A percentile compares a stretch with the other conserved stretches of the same genome.
phyloP scores from a whole-genome alignment of 768 basidiomycete species.

The Amanita molliuscula region DNA sequence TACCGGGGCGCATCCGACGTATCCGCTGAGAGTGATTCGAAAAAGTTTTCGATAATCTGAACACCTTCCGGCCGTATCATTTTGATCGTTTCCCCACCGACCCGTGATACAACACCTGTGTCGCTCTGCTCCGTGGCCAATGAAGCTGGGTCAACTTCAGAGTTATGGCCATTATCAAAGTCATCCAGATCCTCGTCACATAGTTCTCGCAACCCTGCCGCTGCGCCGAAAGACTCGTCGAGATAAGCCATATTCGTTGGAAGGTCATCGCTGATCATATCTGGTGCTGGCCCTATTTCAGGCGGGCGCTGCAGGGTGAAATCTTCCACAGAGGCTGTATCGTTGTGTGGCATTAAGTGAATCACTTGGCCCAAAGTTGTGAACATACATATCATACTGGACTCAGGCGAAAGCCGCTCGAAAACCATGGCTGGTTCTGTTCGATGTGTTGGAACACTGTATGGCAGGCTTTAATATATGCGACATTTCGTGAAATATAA shows the following conservation, averaged over 20 bases:
- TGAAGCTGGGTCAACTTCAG: conserved; percentile 14
- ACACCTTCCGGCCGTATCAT: conserved; percentile 58
- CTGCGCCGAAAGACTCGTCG: conserved; percentile 70
- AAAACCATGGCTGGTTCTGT: conserved; percentile 24
- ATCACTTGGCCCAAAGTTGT: not conserved
- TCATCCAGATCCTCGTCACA: conserved; percentile 67
- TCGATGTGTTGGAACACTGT: conserved; percentile 17
- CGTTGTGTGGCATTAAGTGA: not conserved
- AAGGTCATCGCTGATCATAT: conserved; percentile 87
- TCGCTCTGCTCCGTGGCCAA: conserved; percentile 14
- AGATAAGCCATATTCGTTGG: conserved; percentile 86
- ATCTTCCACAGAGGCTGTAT: conserved; percentile 67
- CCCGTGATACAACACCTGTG: conserved; percentile 40
- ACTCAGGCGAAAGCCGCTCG: conserved; percentile 9
- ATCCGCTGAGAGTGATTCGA: conserved; percentile 54
- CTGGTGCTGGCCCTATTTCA: conserved; percentile 69
- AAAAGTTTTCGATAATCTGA: conserved; percentile 65
- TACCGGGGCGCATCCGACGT: conserved; percentile 36
- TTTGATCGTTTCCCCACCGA: conserved; percentile 81
- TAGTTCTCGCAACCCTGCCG: conserved; percentile 65
- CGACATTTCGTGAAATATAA: not conserved
- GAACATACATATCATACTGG: conserved; percentile 27
- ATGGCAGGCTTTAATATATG: not conserved
- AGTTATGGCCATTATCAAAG: conserved; percentile 36
- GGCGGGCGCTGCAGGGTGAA: conserved; percentile 68